phyloP scores from a whole-genome alignment of 139 green algal species.

The Closterium sp. region DNA sequence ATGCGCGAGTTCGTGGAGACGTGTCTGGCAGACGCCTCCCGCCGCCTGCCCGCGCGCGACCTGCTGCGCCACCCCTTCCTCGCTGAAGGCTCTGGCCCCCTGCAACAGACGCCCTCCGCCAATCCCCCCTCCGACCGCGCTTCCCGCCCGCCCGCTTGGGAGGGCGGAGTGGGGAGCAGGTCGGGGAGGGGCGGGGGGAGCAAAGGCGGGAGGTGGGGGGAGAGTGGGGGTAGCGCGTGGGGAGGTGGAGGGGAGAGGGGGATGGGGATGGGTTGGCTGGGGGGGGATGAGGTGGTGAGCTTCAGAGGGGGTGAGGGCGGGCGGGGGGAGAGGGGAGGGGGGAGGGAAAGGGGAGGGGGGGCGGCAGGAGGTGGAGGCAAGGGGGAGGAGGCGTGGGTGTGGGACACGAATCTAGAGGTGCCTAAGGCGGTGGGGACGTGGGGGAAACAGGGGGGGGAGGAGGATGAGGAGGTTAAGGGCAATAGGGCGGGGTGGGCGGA shows the following conservation, averaged over 20 bases:
- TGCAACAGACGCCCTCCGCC: constrained; percentile 37
- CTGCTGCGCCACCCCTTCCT: constrained; percentile 92
- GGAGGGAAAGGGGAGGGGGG: neutral
- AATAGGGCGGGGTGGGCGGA: neutral
- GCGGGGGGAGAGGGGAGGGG: neutral
- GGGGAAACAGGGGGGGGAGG: neutral
- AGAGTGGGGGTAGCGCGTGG: neutral
- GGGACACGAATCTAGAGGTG: neutral
- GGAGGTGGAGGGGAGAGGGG: neutral
- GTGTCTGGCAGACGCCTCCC: constrained; percentile 72
- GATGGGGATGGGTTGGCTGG: neutral
- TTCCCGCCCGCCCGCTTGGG: neutral
- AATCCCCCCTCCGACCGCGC: neutral
- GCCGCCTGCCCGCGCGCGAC: constrained; percentile 74
- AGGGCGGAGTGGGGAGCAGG: neutral
- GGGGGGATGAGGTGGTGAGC: neutral
- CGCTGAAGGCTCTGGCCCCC: constrained; percentile 42
- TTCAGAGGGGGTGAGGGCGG: neutral
- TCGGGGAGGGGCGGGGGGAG: neutral
- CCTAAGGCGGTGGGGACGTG: neutral
- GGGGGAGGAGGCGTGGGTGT: neutral
- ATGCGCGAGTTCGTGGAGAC: constrained; percentile 82
- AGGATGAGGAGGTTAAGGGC: neutral
- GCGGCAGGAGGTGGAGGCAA: constrained; percentile 28
- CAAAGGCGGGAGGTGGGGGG: neutral